Base-by-base conservation (phyloP, 306 rosid species). In the Ammopiptanthus mongolicus region DNA sequence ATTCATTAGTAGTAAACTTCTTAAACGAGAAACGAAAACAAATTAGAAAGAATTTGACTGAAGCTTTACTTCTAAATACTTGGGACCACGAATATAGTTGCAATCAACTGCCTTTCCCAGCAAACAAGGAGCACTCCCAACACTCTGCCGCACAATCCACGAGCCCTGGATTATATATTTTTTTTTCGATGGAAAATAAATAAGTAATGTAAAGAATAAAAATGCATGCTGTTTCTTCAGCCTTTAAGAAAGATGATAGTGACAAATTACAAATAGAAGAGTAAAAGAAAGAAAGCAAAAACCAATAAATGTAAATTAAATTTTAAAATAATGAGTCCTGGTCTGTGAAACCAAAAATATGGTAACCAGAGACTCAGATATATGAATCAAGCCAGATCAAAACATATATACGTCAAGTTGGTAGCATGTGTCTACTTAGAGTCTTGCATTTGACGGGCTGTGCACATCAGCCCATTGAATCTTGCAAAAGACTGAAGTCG, bases 81-180 rank as follows among this genome's bases (percentile, higher is more conserved):
- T 92, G 11, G 99, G 84, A 53, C 92, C 97, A 22, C 97, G 97
- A 57, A 95, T 86, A 68, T 95, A 92, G 86, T 88, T 95, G 91
- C 97, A 89, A 86, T 95, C 99, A 59, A 95, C 97, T 42, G 99
- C 99, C 87, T 95, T 95, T 78, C 99, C 99, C 83, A 95, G 85
- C 78, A 95, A 81, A 86, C 99, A 95, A 48, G 97, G 99, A 25
- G 92, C 90, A 82, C 97, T 95, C 31, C 99, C 99, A 71, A 95
- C 99, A 86, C 99, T 95, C 79, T 95, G 99, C 75, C 99, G 97
- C 76, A 95, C 99, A 86, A 95, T 95, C 97, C 99, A 95, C 31
- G 99, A 95, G 44, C 99, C 99, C 99, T 95, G 93, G 87, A 83
- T 34, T 25, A n/a, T n/a, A n/a, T n/a, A n/a, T 25, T 3, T 12